Evolutionary conservation across 192 early-diverging fungal species (phyloP).

Genomic region (Coemansia sp.): DNA sequence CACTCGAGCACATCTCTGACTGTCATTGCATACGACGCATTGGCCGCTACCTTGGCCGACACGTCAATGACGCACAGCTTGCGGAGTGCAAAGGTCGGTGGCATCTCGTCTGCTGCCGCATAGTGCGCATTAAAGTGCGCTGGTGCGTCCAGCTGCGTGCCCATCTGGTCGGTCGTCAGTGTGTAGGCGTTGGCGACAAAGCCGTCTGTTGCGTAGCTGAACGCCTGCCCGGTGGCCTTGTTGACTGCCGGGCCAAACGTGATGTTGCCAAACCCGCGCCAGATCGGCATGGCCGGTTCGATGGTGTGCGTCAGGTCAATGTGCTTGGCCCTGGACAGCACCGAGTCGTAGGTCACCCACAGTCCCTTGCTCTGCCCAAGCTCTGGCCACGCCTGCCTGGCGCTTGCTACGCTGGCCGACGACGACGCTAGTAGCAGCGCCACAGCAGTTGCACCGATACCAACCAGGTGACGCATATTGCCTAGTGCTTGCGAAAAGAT

Average conservation of each 20-base stretch:
- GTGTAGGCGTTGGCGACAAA: constrained; percentile 53
- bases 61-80: constrained; percentile 54
- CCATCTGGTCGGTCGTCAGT: constrained; percentile 56
- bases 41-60: constrained; percentile 27
- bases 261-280: constrained; percentile 55
- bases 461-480: neutral
- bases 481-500: neutral
- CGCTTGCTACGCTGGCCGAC: neutral
- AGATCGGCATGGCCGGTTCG: constrained; percentile 51
- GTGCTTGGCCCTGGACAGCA: constrained; percentile 34
- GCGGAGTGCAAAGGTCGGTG: constrained; percentile 51
- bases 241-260: constrained; percentile 40
- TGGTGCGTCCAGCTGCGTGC: constrained; percentile 55
- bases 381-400: neutral
- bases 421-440: neutral
- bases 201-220: constrained; percentile 37
- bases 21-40: constrained; percentile 37
- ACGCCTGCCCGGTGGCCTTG: constrained; percentile 41
- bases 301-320: constrained; percentile 56
- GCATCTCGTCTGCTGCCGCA: constrained; percentile 51
- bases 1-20: constrained; percentile 41
- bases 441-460: neutral
- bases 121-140: constrained; percentile 51
- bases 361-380: neutral
- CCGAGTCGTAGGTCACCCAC: constrained; percentile 30